Base-by-base conservation (phyloP, 2,329 filamentous ascomycete genomes). In the Colletotrichum orchidophilum region DNA sequence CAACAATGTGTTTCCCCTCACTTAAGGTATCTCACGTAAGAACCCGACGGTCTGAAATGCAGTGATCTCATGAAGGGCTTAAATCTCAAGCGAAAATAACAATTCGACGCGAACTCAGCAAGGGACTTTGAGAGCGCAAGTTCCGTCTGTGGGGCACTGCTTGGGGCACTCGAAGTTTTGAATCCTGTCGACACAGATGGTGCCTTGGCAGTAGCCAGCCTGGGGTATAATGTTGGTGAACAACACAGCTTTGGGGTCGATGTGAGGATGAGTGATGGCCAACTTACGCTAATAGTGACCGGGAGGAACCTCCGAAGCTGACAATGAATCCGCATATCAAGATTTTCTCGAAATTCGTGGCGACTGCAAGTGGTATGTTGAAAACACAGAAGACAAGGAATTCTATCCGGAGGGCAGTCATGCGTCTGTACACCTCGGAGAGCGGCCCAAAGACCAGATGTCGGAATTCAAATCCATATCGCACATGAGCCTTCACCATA, bases 211-310 rank as follows among this genome's bases (percentile, higher is more conserved):
- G 39, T 46, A 46, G 39, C 39, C 18, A 21, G 39, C 39, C 39
- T 46, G 18, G 21, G 18, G 39, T 46, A 3, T 4, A 46, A 18
- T 18, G 3, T 46, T n/a, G 21, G 39, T 46, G 8, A 46, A 21
- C 21, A 3, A 42, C 2, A 9, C 7, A n/a, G 6, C 1, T 3
- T 1, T n/a, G 39, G 1, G 6, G n/a, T 46, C 3, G 7, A 21
- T 46, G n/a, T 46, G 39, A 46, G 18, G 18, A 46, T 3, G 5
- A 18, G n/a, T n/a, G 18, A n/a, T 9, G 1, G 21, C 21, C 7
- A 8, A 46, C 39, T 46, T 46, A 46, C 39, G 18, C 39, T 46
- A n/a, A 46, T 8, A 9, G 39, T 18, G 1, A 18, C 39, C 8
- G 39, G 39, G 8, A 46, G 39, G 3, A 21, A 18, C 39, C 39